Conservation (phyloP, 768 basidiomycete species). For the Lactifluus piperatus region DNA sequence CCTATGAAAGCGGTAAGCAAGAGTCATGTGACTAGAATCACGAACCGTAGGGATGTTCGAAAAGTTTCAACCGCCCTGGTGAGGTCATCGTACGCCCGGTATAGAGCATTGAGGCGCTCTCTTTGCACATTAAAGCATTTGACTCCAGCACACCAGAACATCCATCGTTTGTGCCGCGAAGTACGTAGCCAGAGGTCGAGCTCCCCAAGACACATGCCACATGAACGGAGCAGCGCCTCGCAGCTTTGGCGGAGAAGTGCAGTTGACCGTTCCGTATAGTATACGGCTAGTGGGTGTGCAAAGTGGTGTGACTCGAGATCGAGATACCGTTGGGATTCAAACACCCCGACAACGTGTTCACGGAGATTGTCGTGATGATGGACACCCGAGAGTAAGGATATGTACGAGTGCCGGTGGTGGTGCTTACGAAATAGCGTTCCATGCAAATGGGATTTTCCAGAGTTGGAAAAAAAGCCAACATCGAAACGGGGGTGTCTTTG, state of each 20-base stretch:
- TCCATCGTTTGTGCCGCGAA: conserved; percentile 30
- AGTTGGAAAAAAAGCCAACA: background rate
- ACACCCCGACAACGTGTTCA: conserved; percentile 60
- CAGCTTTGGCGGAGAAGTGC: conserved; percentile 44
- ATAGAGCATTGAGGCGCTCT: conserved; percentile 32
- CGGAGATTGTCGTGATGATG: conserved; percentile 16
- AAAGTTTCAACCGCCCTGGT: conserved; percentile 37
- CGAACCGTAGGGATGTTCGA: conserved; percentile 41
- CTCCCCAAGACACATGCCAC: conserved; percentile 33
- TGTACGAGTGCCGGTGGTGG: conserved; percentile 10
- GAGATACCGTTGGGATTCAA: conserved; percentile 63
- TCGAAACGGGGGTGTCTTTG: conserved; percentile 15
- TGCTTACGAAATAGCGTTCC: conserved; percentile 6
- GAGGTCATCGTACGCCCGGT: conserved; percentile 32
- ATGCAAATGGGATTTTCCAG: background rate
- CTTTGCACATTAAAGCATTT: conserved; percentile 27
- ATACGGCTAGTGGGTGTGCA: conserved; percentile 39
- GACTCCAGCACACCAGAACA: conserved; percentile 30
- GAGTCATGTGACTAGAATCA: background rate
- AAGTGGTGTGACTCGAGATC: conserved; percentile 53
- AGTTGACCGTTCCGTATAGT: conserved; percentile 35
- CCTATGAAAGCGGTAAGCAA: conserved; percentile 20
- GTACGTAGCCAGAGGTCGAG: conserved; percentile 44
- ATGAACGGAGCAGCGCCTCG: conserved; percentile 40
- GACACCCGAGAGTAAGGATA: conserved; percentile 12